Evolutionary conservation across 768 basidiomycete species (phyloP).

Genomic region (Pulveroboletus sp.): DNA sequence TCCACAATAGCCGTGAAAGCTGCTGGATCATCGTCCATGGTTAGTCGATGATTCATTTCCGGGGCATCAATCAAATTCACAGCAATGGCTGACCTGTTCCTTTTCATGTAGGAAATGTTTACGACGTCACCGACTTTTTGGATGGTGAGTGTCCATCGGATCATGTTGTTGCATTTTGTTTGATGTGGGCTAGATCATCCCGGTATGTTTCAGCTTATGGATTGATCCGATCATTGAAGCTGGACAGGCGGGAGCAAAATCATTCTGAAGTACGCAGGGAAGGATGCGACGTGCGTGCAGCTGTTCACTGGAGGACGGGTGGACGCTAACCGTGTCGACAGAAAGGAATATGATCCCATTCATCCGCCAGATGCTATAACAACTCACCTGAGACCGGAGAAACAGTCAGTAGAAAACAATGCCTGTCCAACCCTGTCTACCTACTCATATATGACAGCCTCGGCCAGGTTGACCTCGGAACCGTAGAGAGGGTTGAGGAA

Average conservation of each 20-base stretch:
- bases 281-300: conserved; percentile 76
- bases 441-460: conserved; percentile 41
- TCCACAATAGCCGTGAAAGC: conserved; percentile 56
- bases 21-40: conserved; percentile 89
- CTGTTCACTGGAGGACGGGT: not conserved
- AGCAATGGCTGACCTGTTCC: not conserved
- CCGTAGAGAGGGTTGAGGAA: conserved; percentile 61
- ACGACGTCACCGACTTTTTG: conserved; percentile 78
- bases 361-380: conserved; percentile 84
- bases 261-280: conserved; percentile 85
- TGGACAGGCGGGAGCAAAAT: conserved; percentile 73
- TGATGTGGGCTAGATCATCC: conserved; percentile 52
- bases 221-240: not conserved
- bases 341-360: conserved; percentile 82
- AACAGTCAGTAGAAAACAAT: conserved; percentile 53
- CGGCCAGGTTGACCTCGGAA: conserved; percentile 68
- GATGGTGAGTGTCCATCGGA: conserved; percentile 45
- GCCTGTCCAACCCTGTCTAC: not conserved
- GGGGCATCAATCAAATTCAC: not conserved
- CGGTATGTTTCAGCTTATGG: conserved; percentile 35
- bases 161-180: not conserved
- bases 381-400: conserved; percentile 76
- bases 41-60: conserved; percentile 23
- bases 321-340: conserved; percentile 23
- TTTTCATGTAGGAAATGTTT: conserved; percentile 55